These are phyloP conservation scores for Diutina ranongensis DNA, from an alignment of 1,139 yeast species.

Conservation along the genomic window DNA sequence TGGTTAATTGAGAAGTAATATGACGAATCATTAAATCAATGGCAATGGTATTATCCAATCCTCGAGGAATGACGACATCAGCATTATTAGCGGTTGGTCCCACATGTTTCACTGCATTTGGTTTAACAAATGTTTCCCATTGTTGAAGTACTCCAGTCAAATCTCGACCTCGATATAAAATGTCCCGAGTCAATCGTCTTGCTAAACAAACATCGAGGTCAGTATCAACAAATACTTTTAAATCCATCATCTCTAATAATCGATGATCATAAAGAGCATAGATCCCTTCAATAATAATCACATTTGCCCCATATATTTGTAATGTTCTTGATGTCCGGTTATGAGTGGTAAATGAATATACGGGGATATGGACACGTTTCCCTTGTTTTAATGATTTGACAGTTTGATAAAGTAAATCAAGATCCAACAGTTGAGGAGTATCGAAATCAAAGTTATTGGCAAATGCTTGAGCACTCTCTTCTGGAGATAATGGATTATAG, in stretches of 20 bases:
- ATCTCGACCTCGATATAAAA: conserved; percentile 76
- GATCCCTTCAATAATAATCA: conserved; percentile 84
- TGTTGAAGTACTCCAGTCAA: conserved; percentile 71
- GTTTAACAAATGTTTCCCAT: conserved; percentile 88
- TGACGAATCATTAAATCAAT: conserved; percentile 71
- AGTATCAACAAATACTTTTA: conserved; percentile 86
- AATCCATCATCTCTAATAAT: conserved; percentile 64
- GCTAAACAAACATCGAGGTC: conserved; percentile 89
- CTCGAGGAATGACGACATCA: conserved; percentile 80
- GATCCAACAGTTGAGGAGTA: conserved; percentile 69
- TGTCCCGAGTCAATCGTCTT: conserved; percentile 77
- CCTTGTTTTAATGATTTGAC: conserved; percentile 53
- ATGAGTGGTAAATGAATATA: conserved; percentile 73
- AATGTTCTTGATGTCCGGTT: conserved; percentile 56
- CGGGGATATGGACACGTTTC: conserved; percentile 61
- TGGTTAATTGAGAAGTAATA: conserved; percentile 56
- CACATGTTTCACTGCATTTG: conserved; percentile 71
- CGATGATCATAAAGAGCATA: conserved; percentile 70
- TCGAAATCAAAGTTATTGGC: conserved; percentile 70
- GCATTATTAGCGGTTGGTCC: conserved; percentile 74
- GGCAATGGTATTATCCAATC: conserved; percentile 73
- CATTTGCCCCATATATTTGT: conserved; percentile 90
- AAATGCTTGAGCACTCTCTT: conserved; percentile 55
- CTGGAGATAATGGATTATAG: conserved; percentile 59
- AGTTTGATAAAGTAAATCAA: conserved; percentile 57